Percentiles rank a stretch among this genome's conserved stretches.
These are phyloP conservation scores for Flaveria linearis DNA, from an alignment of 129 eudicot species.

Conservation along the genomic window DNA sequence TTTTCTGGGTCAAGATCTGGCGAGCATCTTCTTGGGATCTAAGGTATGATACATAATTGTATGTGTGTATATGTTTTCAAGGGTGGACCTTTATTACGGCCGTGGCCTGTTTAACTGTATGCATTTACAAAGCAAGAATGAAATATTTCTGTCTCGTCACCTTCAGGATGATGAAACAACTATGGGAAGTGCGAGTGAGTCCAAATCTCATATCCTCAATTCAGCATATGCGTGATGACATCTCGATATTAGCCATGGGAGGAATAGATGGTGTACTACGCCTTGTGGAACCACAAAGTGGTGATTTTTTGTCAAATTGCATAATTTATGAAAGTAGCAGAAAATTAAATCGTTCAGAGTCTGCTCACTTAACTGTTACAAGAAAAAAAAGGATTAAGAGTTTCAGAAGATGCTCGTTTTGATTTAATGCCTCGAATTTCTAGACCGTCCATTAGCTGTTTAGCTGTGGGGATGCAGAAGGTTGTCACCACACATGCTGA, in stretches of 20 bases:
- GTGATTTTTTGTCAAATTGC: conserved; percentile 58
- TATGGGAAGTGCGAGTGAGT: conserved; percentile 74
- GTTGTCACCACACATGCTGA: conserved; percentile 72
- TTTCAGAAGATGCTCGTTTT: conserved; percentile 54
- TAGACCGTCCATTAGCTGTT: conserved; percentile 64
- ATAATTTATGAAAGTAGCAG: conserved; percentile 45
- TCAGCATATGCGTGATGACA: conserved; percentile 60
- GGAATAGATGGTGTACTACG: conserved; percentile 86
- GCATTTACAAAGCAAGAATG: conserved; percentile 9
- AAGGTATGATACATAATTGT: conserved; percentile 45
- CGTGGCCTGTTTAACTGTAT: neutral
- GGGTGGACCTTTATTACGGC: no score
- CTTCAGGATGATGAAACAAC: conserved; percentile 53
- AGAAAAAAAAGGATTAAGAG: conserved; percentile 55
- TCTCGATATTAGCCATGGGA: conserved; percentile 59
- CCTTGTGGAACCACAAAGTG: conserved; percentile 59
- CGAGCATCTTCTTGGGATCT: conserved; percentile 82
- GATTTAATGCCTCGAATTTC: conserved; percentile 56
- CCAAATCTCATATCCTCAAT: conserved; percentile 71
- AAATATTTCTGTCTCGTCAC: neutral
- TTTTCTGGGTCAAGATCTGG: conserved; percentile 74
- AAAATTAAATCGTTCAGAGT: conserved; percentile 24
- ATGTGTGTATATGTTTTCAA: neutral
- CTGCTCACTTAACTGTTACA: conserved; percentile 32
- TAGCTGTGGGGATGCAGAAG: conserved; percentile 88